These are phyloP conservation scores for Suhomyces terraborum DNA, from an alignment of 1,139 yeast genomes.

Conservation along the genomic window DNA sequence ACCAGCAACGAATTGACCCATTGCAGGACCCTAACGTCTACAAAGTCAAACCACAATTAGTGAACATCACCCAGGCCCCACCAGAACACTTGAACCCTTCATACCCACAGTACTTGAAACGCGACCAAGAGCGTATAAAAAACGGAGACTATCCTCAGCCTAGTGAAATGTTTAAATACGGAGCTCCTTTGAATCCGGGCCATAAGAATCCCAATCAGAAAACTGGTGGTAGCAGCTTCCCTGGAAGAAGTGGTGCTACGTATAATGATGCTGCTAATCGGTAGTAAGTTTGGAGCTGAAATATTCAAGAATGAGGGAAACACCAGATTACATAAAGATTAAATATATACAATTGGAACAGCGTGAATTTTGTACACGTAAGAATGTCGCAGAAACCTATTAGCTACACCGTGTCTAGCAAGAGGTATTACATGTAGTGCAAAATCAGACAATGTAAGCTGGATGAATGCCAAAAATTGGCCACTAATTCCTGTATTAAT, in stretches of 20 bases:
- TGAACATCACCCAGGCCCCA: constrained; percentile 39
- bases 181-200: constrained; percentile 41
- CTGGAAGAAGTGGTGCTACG: constrained; percentile 43
- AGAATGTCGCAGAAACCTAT: too few relatives aligned
- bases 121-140: constrained; percentile 37
- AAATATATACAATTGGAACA: background rate
- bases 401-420: too few relatives aligned
- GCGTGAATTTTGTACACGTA: too few relatives aligned
- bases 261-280: constrained; percentile 43
- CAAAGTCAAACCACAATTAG: constrained; percentile 37
- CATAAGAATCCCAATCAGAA: constrained; percentile 23
- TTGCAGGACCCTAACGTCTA: constrained; percentile 33
- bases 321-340: background rate
- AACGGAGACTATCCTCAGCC: constrained; percentile 38
- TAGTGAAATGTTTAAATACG: constrained; percentile 29
- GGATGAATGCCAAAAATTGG: too few relatives aligned
- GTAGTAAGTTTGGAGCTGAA: constrained; percentile 11
- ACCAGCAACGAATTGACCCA: constrained; percentile 20
- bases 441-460: background rate
- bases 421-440: too few relatives aligned
- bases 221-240: constrained; percentile 37
- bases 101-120: constrained; percentile 35
- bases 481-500: too few relatives aligned
- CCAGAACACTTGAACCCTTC: constrained; percentile 42
- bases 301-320: background rate